These are phyloP conservation scores for Vachellia collinsii DNA, from an alignment of 306 rosid genomes.

Conservation along the genomic window DNA sequence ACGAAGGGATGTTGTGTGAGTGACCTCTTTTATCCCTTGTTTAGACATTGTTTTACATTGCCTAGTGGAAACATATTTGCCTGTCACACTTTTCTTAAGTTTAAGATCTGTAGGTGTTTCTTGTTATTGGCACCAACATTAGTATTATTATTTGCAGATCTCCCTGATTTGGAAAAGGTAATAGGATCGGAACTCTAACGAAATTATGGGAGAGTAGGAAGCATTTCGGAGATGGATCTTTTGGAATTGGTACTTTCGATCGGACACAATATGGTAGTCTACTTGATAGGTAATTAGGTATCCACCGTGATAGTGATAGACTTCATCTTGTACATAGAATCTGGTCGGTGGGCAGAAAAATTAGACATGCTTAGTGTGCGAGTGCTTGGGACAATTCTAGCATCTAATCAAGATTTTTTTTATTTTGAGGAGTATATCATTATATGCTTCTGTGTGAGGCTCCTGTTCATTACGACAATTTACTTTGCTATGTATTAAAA, in stretches of 20 bases:
- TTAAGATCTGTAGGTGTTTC: constrained; percentile 1
- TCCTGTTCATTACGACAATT: background rate
- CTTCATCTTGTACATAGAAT: constrained; percentile 44
- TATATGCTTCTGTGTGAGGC: background rate
- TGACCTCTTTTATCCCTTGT: constrained; percentile 29
- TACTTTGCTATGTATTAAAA: background rate
- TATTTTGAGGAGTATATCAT: background rate
- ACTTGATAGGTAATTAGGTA: constrained; percentile 13
- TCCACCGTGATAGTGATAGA: constrained; percentile 18
- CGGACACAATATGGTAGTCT: constrained; percentile 29
- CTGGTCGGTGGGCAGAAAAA: constrained; percentile 27
- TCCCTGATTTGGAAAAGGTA: constrained; percentile 93
- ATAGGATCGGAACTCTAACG: constrained; percentile 49
- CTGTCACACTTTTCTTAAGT: constrained; percentile 11
- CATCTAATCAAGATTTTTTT: constrained; percentile 28
- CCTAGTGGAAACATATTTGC: constrained; percentile 20
- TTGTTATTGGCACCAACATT: background rate
- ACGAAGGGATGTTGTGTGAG: constrained; percentile 94
- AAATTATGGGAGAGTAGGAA: constrained; percentile 20
- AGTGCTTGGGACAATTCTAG: constrained; percentile 22
- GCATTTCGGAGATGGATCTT: constrained; percentile 31
- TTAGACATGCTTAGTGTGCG: constrained; percentile 20
- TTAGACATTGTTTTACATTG: constrained; percentile 27
- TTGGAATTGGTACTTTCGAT: constrained; percentile 30
- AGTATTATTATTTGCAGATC: constrained; percentile 57